phyloP scores from a whole-genome alignment of 345 rosid species.

The Ailanthus altissimus region DNA sequence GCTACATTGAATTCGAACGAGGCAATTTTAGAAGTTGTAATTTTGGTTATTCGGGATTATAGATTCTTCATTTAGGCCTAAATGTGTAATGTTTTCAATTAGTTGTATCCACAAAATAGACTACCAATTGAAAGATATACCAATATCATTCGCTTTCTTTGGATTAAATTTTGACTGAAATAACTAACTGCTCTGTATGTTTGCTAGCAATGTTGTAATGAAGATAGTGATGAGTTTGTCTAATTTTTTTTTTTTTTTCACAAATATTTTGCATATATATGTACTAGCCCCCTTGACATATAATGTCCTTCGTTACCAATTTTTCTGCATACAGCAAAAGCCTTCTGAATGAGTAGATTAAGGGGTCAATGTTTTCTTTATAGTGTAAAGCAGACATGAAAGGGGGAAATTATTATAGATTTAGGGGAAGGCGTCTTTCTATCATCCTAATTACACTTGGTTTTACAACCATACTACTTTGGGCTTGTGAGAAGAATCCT shows the following conservation, averaged over 20 bases:
- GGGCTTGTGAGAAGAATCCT: constrained; percentile 52
- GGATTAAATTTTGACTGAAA: neutral
- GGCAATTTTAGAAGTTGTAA: neutral
- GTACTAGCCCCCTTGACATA: neutral
- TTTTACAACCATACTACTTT: constrained; percentile 43
- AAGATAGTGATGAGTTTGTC: neutral
- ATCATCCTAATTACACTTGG: constrained; percentile 33
- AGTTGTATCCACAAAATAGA: neutral
- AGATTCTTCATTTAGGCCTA: neutral
- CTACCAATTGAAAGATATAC: neutral
- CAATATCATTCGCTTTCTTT: neutral
- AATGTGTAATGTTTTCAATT: neutral
- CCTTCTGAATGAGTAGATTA: constrained; percentile 10
- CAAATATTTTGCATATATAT: neutral
- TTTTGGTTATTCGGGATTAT: neutral
- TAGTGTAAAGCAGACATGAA: constrained; percentile 42
- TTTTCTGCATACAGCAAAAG: constrained; percentile 5
- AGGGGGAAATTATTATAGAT: constrained; percentile 34
- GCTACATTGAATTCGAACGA: neutral
- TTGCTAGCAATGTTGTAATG: neutral
- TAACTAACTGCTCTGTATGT: neutral
- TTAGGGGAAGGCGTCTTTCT: constrained; percentile 44
- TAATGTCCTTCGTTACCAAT: neutral
- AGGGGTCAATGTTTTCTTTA: constrained; percentile 5
- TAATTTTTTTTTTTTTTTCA: neutral